Percentiles rank a stretch among this genome's conserved stretches.
These are phyloP conservation scores for Amanita exitialis DNA, from an alignment of 768 basidiomycete genomes.

Conservation along the genomic window DNA sequence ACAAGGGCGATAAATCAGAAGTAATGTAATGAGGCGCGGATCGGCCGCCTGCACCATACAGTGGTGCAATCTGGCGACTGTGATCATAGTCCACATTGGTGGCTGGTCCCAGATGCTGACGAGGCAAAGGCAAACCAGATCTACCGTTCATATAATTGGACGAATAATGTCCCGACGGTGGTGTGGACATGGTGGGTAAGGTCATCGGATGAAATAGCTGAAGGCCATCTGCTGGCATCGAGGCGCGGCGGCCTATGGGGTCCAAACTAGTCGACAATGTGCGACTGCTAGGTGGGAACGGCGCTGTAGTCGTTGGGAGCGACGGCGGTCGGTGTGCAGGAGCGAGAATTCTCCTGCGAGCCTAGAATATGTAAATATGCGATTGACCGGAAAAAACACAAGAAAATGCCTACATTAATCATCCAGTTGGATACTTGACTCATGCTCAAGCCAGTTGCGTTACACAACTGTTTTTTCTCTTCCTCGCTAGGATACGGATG, in stretches of 20 bases:
- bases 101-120: conserved; percentile 22
- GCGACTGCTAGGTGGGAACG: conserved; percentile 49
- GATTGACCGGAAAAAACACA: conserved; percentile 9
- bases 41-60: conserved; percentile 28
- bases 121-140: conserved; percentile 29
- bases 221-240: conserved; percentile 61
- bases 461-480: conserved; percentile 84
- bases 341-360: conserved; percentile 73
- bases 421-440: conserved; percentile 90
- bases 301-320: conserved; percentile 69
- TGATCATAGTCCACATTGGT: conserved; percentile 29
- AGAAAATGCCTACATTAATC: conserved; percentile 52
- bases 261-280: conserved; percentile 31
- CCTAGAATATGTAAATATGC: conserved; percentile 30
- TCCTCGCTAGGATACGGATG: conserved; percentile 87
- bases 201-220: conserved; percentile 77
- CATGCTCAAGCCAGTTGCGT: conserved; percentile 81
- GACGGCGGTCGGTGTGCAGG: conserved; percentile 70
- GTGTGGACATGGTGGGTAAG: conserved; percentile 48
- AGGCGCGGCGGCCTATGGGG: conserved; percentile 44
- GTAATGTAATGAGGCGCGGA: conserved; percentile 29
- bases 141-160: conserved; percentile 35
- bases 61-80: conserved; percentile 22
- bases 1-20: conserved; percentile 35
- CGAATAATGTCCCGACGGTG: conserved; percentile 23